Percentiles rank a stretch among this genome's conserved stretches.
These are phyloP conservation scores for Coccomyxa sp. DNA, from an alignment of 139 green algal genomes.

Conservation along the genomic window DNA sequence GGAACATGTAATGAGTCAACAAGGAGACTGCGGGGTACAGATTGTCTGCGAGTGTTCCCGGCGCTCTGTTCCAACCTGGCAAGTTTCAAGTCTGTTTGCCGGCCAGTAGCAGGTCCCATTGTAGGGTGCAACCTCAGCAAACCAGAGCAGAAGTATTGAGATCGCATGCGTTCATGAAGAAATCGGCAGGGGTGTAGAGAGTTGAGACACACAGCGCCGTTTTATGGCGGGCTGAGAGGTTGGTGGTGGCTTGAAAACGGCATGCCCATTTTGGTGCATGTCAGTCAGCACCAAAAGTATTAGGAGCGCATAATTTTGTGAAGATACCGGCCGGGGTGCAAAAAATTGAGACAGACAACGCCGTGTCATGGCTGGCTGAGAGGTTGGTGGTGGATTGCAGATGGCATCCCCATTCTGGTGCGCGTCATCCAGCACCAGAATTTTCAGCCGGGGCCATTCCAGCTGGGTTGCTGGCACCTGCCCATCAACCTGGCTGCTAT, in stretches of 20 bases:
- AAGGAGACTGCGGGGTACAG: too few relatives aligned
- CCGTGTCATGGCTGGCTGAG: neutral
- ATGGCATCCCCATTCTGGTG: neutral
- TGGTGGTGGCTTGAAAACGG: neutral
- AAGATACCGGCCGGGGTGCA: neutral
- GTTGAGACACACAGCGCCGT: neutral
- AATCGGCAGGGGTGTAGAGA: too few relatives aligned
- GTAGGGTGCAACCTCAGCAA: too few relatives aligned
- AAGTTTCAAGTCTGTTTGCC: too few relatives aligned
- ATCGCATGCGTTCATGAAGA: neutral
- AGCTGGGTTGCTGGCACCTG: neutral
- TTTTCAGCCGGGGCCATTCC: neutral
- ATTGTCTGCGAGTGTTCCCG: too few relatives aligned
- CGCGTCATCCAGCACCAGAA: neutral
- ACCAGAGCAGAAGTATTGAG: too few relatives aligned
- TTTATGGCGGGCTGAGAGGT: neutral
- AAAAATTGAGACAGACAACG: neutral
- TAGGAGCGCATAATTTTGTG: neutral
- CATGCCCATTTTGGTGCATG: neutral
- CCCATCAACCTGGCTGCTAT: neutral
- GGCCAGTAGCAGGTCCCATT: too few relatives aligned
- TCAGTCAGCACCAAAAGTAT: neutral
- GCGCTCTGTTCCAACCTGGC: too few relatives aligned
- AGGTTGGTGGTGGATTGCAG: neutral
- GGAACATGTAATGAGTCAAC: too few relatives aligned